Evolutionary conservation across 2,329 filamentous ascomycete species (phyloP).

Genomic region (Stachybotrys chlorohalonatus): DNA sequence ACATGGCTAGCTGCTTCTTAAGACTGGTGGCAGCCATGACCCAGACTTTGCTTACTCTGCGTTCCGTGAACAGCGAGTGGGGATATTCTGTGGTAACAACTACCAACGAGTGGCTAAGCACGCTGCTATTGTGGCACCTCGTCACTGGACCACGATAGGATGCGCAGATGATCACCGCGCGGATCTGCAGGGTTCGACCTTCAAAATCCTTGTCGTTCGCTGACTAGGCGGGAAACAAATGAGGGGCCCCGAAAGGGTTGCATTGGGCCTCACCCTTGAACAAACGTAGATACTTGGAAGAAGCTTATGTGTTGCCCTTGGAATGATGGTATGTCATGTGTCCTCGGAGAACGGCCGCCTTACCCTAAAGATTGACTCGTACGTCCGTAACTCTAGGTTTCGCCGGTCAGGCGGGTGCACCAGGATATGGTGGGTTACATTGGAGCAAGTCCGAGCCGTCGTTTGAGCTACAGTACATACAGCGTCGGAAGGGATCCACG

Average conservation of each 20-base stretch:
- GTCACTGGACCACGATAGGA: background rate
- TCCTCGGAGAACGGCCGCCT: background rate
- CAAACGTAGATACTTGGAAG: constrained; percentile 7
- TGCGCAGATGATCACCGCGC: background rate
- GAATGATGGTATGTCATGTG: background rate
- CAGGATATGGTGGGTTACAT: background rate
- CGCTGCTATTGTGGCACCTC: background rate
- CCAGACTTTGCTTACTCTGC: too few relatives aligned
- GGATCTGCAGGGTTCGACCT: background rate
- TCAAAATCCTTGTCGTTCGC: background rate
- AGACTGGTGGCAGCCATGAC: too few relatives aligned
- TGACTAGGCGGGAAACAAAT: background rate
- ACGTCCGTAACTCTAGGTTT: background rate
- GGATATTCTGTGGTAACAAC: background rate
- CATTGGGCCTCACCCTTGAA: constrained; percentile 7
- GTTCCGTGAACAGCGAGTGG: background rate
- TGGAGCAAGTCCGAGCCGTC: background rate
- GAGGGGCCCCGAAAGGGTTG: constrained; percentile 4
- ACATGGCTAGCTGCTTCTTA: too few relatives aligned
- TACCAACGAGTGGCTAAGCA: background rate
- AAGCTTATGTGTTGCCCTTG: constrained; percentile 10
- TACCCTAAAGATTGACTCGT: background rate
- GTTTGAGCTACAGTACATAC: too few relatives aligned
- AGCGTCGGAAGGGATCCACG: too few relatives aligned
- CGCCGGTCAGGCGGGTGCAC: background rate